Conservation (phyloP, 2,329 filamentous ascomycete genomes). For the Neodidymelliopsis sp. region DNA sequence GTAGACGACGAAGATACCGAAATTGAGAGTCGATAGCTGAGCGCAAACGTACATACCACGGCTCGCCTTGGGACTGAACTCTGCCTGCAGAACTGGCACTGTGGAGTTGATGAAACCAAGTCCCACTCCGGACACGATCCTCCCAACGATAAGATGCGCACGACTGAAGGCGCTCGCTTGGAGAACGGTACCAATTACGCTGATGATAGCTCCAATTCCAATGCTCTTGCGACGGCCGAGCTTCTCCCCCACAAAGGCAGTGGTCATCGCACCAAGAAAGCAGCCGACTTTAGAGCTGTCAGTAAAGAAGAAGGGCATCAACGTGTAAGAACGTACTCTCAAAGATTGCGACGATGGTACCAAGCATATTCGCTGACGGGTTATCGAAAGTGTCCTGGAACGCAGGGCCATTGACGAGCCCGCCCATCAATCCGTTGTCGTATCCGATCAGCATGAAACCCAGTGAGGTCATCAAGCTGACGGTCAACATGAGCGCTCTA, state of each 20-base stretch:
- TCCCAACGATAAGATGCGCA: constrained; percentile 27
- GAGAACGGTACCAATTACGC: constrained; percentile 22
- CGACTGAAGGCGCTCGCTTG: constrained; percentile 22
- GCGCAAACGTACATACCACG: constrained; percentile 29
- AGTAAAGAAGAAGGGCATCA: not conserved
- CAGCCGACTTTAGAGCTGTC: constrained; percentile 45
- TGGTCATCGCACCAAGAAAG: constrained; percentile 48
- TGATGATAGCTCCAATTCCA: constrained; percentile 23
- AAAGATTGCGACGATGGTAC: constrained; percentile 29
- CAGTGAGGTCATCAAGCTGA: constrained; percentile 27
- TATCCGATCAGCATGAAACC: constrained; percentile 55
- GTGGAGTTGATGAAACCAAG: constrained; percentile 28
- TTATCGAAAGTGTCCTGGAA: constrained; percentile 53
- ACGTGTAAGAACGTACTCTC: constrained; percentile 16
- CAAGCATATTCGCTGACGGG: constrained; percentile 27
- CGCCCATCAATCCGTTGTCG: constrained; percentile 73
- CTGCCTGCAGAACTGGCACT: constrained; percentile 24
- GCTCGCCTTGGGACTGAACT: constrained; percentile 28
- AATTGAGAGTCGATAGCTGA: constrained; percentile 26
- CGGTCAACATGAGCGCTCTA: constrained; percentile 25
- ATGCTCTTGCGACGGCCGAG: constrained; percentile 55
- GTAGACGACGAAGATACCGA: constrained; percentile 26
- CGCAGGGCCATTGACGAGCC: constrained; percentile 70
- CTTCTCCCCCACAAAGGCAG: constrained; percentile 59
- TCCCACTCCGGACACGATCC: constrained; percentile 41